phyloP scores from a whole-genome alignment of 495 filamentous ascomycete genomes.

The Aspergillus panamensis region DNA sequence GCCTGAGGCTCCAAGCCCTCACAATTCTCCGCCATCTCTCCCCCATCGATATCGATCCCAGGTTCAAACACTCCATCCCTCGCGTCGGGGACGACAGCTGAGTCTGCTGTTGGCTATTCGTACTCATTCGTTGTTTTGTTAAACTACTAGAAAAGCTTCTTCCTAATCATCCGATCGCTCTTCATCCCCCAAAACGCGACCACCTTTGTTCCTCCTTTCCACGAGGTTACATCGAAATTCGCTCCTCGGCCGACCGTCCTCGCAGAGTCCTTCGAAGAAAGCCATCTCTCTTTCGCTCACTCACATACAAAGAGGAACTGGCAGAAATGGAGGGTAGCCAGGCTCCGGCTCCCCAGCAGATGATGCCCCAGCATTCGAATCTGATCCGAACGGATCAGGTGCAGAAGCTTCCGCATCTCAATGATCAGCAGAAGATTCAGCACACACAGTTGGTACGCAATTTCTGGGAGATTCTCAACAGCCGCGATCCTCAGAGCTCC shows the following conservation, averaged over 20 bases:
- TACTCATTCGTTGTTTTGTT: not conserved
- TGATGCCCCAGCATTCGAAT: slow-evolving; percentile 42
- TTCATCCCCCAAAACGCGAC: not conserved
- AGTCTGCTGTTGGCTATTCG: not conserved
- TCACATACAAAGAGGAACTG: not conserved
- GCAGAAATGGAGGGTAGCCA: slow-evolving; percentile 36
- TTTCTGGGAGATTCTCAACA: slow-evolving; percentile 61
- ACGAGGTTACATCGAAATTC: not conserved
- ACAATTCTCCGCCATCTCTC: slow-evolving; percentile 4
- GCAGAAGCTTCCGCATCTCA: slow-evolving; percentile 47
- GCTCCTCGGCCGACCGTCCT: too few species aligned
- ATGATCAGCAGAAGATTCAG: slow-evolving; percentile 59
- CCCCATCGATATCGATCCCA: not conserved
- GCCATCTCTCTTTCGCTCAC: not conserved
- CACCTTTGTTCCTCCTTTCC: not conserved
- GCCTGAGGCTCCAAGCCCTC: slow-evolving; percentile 2
- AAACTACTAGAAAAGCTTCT: not conserved
- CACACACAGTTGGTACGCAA: slow-evolving; percentile 60
- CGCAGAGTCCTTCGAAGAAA: not conserved
- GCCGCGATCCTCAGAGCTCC: slow-evolving; percentile 47
- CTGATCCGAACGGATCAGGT: slow-evolving; percentile 53
- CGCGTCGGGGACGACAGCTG: not conserved
- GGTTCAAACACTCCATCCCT: slow-evolving; percentile 1
- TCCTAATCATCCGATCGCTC: not conserved
- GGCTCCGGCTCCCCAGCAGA: slow-evolving; percentile 30